These are phyloP conservation scores for Herpetomonas samuelpessoai DNA, from an alignment of 208 protist species.

Conservation along the genomic window DNA sequence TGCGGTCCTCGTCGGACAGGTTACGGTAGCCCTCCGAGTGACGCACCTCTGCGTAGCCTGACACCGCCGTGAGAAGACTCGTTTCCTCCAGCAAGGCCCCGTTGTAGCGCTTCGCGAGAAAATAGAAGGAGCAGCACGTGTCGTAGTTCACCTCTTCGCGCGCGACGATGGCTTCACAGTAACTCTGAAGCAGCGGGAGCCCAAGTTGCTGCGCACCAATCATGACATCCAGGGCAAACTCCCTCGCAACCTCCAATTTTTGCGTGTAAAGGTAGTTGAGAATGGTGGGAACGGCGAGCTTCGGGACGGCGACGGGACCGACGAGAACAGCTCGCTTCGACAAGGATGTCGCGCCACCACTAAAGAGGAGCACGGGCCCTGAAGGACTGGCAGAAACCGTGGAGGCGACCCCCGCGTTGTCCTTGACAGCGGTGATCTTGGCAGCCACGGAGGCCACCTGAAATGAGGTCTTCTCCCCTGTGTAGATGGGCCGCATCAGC, in stretches of 20 bases:
- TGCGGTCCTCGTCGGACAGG: conserved; percentile 43
- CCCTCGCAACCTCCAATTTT: conserved; percentile 38
- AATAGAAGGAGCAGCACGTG: conserved; percentile 71
- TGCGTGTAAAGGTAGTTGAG: conserved; percentile 77
- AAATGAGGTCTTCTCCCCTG: conserved; percentile 33
- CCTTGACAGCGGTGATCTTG: conserved; percentile 20
- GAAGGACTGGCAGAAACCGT: not conserved
- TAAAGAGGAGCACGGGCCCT: conserved; percentile 7
- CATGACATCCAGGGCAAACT: conserved; percentile 59
- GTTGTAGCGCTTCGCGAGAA: conserved; percentile 58
- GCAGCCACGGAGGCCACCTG: conserved; percentile 56
- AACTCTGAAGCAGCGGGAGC: conserved; percentile 55
- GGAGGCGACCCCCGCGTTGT: not conserved
- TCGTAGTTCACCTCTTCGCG: conserved; percentile 82
- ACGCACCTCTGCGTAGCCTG: conserved; percentile 58
- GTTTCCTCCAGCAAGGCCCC: conserved; percentile 76
- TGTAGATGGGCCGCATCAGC: conserved; percentile 65
- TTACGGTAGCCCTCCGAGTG: conserved; percentile 36
- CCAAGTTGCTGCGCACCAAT: conserved; percentile 61
- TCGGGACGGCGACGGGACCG: conserved; percentile 66
- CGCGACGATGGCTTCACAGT: conserved; percentile 72
- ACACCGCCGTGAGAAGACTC: conserved; percentile 64
- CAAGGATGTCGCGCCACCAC: conserved; percentile 18
- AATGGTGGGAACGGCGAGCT: conserved; percentile 50
- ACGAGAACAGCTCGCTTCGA: conserved; percentile 66